These are phyloP conservation scores for Eucalyptus polybractea DNA, from an alignment of 345 rosid genomes.

Conservation along the genomic window DNA sequence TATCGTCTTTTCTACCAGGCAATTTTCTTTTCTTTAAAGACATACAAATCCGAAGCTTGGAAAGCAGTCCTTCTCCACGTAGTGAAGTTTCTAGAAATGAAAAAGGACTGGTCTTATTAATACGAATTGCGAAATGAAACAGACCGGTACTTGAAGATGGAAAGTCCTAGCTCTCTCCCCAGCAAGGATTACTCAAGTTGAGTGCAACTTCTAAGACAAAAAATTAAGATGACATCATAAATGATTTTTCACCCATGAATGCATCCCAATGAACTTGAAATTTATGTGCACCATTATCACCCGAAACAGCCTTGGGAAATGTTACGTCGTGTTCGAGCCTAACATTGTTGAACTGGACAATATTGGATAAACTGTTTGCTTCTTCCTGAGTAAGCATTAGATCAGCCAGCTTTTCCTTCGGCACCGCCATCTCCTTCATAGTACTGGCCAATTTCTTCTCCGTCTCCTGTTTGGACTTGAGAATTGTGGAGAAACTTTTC, in stretches of 20 bases:
- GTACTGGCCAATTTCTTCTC: constrained; percentile 55
- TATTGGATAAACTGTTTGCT: constrained; percentile 73
- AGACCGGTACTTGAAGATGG: constrained; percentile 54
- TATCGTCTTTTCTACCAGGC: not conserved
- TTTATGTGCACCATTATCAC: constrained; percentile 47
- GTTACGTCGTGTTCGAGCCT: constrained; percentile 98
- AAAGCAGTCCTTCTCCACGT: not conserved
- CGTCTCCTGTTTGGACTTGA: constrained; percentile 63
- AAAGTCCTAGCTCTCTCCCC: constrained; percentile 91
- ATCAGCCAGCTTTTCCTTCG: constrained; percentile 66
- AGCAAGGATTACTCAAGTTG: constrained; percentile 87
- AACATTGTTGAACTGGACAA: constrained; percentile 79
- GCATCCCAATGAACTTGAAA: not conserved
- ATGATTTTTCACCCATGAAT: not conserved
- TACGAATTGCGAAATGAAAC: not conserved
- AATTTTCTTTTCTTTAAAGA: not conserved
- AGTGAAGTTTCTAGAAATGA: not conserved
- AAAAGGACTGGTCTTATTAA: not conserved
- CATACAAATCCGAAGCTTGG: not conserved
- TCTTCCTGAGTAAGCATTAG: constrained; percentile 76
- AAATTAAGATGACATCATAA: not conserved
- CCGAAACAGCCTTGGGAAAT: constrained; percentile 87
- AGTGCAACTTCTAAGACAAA: constrained; percentile 55
- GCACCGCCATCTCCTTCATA: constrained; percentile 2
- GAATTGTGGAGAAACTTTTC: constrained; percentile 45